Conservation (phyloP, 345 rosid species). For the Linum lewisii region DNA sequence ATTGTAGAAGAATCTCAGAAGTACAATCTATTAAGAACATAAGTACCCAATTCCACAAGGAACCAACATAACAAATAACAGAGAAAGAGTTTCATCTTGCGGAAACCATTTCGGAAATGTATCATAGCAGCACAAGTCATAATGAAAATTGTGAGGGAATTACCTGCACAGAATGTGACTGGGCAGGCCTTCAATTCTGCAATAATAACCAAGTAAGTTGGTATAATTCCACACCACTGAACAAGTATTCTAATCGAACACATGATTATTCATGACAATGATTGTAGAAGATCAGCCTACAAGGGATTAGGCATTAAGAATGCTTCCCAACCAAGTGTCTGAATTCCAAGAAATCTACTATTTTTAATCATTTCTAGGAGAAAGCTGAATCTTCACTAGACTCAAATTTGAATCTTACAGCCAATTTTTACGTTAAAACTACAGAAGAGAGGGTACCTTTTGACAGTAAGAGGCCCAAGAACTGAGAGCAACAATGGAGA, state of each 20-base stretch:
- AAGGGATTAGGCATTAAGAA: not conserved
- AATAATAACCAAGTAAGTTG: not conserved
- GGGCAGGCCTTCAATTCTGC: conserved; percentile 76
- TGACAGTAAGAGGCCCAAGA: conserved; percentile 72
- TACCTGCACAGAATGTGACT: conserved; percentile 70
- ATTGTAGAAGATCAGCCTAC: not conserved
- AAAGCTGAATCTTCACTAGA: no score
- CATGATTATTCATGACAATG: no score
- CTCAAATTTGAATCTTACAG: not conserved
- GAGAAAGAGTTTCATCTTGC: no score
- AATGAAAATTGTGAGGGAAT: not conserved
- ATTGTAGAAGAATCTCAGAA: no score
- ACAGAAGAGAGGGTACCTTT: conserved; percentile 34
- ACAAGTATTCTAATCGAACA: conserved; percentile 5
- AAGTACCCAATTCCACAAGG: no score
- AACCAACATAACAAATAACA: no score
- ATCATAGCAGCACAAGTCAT: not conserved
- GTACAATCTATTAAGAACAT: no score
- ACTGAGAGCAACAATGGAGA: conserved; percentile 74
- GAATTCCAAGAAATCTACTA: no score
- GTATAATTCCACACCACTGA: not conserved
- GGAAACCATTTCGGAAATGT: no score
- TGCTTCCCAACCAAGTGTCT: not conserved
- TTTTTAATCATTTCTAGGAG: no score
- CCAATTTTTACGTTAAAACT: no score